Evolutionary conservation across 139 green algal species (phyloP).

Genomic region (Picochlorum sp.): DNA sequence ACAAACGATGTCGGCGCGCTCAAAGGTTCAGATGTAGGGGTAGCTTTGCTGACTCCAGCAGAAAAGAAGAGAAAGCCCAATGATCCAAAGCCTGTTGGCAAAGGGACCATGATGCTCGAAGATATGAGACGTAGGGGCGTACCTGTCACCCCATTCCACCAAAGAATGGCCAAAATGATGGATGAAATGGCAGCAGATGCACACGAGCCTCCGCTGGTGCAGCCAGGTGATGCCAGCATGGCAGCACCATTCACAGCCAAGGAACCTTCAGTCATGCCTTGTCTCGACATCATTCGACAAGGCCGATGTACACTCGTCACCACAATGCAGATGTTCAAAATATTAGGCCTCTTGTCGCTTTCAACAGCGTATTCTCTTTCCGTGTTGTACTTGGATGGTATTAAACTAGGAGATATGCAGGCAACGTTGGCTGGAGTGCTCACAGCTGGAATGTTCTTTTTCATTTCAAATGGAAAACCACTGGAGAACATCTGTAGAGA

Average conservation of each 20-base stretch:
- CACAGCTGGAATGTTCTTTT: constrained; percentile 89
- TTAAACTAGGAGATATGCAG: constrained; percentile 83
- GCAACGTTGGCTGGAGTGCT: constrained; percentile 72
- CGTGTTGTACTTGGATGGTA: constrained; percentile 88
- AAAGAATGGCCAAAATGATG: constrained; percentile 61
- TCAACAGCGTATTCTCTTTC: constrained; percentile 82
- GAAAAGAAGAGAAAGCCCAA: not conserved
- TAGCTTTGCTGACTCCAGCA: constrained; percentile 63
- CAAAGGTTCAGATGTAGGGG: constrained; percentile 81
- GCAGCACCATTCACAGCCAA: constrained; percentile 88
- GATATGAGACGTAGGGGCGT: constrained; percentile 35
- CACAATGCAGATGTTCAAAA: constrained; percentile 98
- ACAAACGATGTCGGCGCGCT: constrained; percentile 98
- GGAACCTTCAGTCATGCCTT: constrained; percentile 56
- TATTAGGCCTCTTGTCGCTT: constrained; percentile 94
- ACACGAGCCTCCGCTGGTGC: constrained; percentile 46
- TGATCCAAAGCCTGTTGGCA: not conserved
- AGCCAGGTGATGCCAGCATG: constrained; percentile 83
- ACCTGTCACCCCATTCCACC: constrained; percentile 36
- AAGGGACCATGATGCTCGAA: constrained; percentile 49
- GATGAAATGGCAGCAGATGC: constrained; percentile 54
- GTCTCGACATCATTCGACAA: constrained; percentile 85
- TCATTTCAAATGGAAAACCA: constrained; percentile 85
- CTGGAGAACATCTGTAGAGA: constrained; percentile 58
- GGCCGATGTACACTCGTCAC: constrained; percentile 87